Base-by-base conservation (phyloP, 2,329 filamentous ascomycete species). In the Penicillium nordicum region DNA sequence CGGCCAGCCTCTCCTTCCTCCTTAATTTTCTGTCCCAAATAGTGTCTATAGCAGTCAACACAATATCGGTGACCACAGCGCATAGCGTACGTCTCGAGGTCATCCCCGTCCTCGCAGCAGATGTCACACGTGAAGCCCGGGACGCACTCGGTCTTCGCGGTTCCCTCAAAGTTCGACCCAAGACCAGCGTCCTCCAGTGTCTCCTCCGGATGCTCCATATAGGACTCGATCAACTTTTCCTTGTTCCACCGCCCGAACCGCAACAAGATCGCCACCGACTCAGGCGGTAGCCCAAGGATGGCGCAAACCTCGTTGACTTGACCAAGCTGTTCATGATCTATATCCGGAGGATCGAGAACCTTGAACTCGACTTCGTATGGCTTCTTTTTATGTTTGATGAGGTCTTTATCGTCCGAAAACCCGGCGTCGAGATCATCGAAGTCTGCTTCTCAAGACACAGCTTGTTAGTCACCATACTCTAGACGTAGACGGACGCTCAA, bases 61-160 rank as follows among this genome's bases (percentile, higher is more conserved):
- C 94, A 99, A 73, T 94, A 99, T 49, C 94, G 84, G 73, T 99
- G 94, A 1, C 88, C 90, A 73, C 94, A 99, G 70, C 90, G 96
- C 84, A 99, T 90, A 27, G 93, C 91, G 75, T 97, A 97, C 2
- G 90, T 92, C 71, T 90, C 74, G 21, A 97, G 77, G 1, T 84
- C 86, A 0, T 85, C 80, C 21, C 84, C 88, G 63, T 99, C 94
- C 68, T 97, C 92, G 74, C 89, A 97, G 78, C 94, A 99, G 62
- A 99, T 99, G 59, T 96, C 92, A 76, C 94, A 99, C 67, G 84
- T 80, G 72, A 99, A 99, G 9, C 87, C 91, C 14, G 84, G 80
- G 18, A 93, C 78, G 16, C 80, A 78, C 70, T 92, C 84, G 4
- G 95, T 82, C 68, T 84, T 87, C 2, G 90, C 88, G 11, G 82